Evolutionary conservation across 2,329 filamentous ascomycete species (phyloP).

Genomic region (Albifimbria verrucaria): DNA sequence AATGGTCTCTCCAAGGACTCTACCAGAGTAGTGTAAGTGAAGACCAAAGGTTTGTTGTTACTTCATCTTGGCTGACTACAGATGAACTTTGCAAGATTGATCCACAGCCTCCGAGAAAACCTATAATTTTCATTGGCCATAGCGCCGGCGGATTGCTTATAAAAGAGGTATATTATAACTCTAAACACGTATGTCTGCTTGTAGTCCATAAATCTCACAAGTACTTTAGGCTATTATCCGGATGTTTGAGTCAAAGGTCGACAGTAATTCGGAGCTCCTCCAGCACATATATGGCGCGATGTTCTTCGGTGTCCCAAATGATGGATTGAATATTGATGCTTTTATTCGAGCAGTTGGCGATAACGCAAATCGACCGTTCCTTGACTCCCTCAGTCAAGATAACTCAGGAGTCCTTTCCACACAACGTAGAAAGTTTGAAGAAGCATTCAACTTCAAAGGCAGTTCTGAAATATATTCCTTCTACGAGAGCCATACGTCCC

Average conservation of each 20-base stretch:
- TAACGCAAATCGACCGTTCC: not conserved
- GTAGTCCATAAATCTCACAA: not conserved
- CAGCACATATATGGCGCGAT: not conserved
- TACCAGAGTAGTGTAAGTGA: not conserved
- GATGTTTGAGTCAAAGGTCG: not conserved
- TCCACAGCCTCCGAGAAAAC: not conserved
- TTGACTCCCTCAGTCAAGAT: not conserved
- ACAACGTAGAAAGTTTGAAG: not conserved
- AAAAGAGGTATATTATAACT: conserved; percentile 1
- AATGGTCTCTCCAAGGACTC: not conserved
- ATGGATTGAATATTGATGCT: conserved; percentile 1
- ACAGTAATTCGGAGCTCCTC: not conserved
- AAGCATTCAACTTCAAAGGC: conserved; percentile 6
- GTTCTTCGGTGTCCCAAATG: conserved; percentile 4
- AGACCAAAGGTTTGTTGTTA: not conserved
- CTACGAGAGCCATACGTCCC: conserved; percentile 17
- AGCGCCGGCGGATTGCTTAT: conserved; percentile 4
- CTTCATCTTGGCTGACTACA: not conserved
- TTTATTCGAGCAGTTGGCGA: conserved; percentile 1
- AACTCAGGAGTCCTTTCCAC: not conserved
- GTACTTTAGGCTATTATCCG: not conserved
- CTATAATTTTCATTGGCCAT: conserved; percentile 4
- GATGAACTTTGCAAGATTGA: not conserved
- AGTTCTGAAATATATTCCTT: conserved; percentile 14
- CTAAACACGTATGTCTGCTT: not conserved